These are phyloP conservation scores for Eimeria sp. DNA, from an alignment of 169 alveolate genomes.

Conservation along the genomic window DNA sequence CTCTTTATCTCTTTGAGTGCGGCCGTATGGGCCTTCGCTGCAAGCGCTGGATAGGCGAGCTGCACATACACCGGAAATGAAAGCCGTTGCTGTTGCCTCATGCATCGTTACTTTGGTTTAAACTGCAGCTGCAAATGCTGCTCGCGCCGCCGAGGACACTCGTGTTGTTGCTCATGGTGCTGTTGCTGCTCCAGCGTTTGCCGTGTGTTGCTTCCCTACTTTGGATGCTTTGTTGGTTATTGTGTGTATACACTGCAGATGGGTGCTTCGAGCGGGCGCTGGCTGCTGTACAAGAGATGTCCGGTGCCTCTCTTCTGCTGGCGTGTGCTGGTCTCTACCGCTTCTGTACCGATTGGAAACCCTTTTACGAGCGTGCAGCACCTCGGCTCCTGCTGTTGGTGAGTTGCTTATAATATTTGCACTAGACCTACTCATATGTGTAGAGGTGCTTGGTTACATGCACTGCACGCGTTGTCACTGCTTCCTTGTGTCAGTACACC, in stretches of 20 bases:
- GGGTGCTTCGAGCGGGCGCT: constrained; percentile 14
- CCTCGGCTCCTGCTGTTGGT: constrained; percentile 31
- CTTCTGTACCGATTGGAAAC: constrained; percentile 39
- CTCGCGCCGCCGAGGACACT: not conserved
- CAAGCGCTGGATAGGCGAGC: constrained; percentile 27
- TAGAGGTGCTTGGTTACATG: too few species aligned
- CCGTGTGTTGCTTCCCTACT: not conserved
- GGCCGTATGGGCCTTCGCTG: constrained; percentile 66
- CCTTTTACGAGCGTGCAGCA: not conserved
- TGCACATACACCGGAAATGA: not conserved
- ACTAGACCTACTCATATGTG: not conserved
- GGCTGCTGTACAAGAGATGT: not conserved
- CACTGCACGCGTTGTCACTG: not conserved
- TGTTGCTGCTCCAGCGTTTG: not conserved
- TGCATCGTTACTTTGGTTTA: not conserved
- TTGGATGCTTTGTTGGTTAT: not conserved
- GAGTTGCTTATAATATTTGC: not conserved
- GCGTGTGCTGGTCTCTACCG: constrained; percentile 61
- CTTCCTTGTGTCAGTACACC: not conserved
- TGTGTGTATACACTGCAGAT: constrained; percentile 16
- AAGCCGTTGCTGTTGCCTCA: not conserved
- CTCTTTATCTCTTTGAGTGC: constrained; percentile 31
- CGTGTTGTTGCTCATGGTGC: not conserved
- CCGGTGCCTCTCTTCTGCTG: constrained; percentile 30
- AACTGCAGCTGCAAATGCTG: not conserved